Conservation (phyloP, 1,139 yeast species). For the Taphrina pruni region DNA sequence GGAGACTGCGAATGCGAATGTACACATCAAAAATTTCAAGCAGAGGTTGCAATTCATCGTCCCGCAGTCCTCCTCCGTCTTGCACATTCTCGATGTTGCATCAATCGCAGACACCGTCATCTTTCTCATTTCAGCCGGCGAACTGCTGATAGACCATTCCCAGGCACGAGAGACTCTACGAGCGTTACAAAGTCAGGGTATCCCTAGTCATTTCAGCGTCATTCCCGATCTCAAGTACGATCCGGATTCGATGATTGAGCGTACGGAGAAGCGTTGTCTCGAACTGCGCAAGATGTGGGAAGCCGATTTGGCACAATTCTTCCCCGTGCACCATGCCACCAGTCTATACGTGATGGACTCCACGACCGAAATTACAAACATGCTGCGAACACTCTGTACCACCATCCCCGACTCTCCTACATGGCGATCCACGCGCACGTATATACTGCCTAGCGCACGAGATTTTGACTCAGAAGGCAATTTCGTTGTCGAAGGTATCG, state of each 20-base stretch:
- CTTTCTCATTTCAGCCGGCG: conserved; percentile 81
- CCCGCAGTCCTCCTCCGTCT: conserved; percentile 71
- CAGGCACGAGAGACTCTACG: conserved; percentile 86
- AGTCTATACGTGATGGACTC: conserved; percentile 65
- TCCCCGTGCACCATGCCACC: conserved; percentile 61
- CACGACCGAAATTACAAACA: conserved; percentile 70
- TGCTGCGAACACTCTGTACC: conserved; percentile 78
- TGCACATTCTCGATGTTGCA: conserved; percentile 76
- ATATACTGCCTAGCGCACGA: conserved; percentile 73
- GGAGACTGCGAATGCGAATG: conserved; percentile 52
- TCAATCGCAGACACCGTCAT: conserved; percentile 87
- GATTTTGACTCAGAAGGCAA: conserved; percentile 57
- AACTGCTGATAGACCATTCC: conserved; percentile 67
- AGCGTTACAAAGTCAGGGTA: conserved; percentile 90
- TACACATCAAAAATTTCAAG: conserved; percentile 70
- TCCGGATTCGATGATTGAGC: conserved; percentile 70
- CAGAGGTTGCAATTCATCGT: conserved; percentile 74
- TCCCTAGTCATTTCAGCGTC: conserved; percentile 79
- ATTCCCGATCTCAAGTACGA: conserved; percentile 79
- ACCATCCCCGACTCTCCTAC: conserved; percentile 80
- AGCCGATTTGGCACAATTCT: conserved; percentile 65
- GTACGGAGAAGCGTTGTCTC: conserved; percentile 23
- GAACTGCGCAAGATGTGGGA: conserved; percentile 39
- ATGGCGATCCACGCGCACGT: conserved; percentile 94
- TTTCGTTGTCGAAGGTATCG: conserved; percentile 73